phyloP scores from a whole-genome alignment of 2,329 filamentous ascomycete genomes.

The Rhexocercosporidium sp. region DNA sequence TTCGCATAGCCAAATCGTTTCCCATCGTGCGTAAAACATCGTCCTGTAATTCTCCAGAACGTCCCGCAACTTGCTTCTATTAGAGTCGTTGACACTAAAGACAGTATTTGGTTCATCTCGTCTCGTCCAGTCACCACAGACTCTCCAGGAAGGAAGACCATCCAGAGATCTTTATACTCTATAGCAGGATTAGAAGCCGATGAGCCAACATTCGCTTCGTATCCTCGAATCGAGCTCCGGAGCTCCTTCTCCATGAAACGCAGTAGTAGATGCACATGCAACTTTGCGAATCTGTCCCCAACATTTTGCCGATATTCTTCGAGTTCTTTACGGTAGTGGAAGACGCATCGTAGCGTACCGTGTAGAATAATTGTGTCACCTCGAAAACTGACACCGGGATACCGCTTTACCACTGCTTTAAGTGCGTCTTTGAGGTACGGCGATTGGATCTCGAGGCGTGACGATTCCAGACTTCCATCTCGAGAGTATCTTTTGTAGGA shows the following conservation, averaged over 20 bases:
- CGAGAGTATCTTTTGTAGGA: not conserved
- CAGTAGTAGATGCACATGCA: slow-evolving; percentile 19
- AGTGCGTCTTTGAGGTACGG: slow-evolving; percentile 21
- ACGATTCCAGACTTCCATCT: slow-evolving; percentile 4
- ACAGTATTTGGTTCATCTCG: slow-evolving; percentile 5
- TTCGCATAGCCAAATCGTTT: not conserved
- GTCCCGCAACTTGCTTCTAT: not conserved
- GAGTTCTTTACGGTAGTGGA: slow-evolving; percentile 25
- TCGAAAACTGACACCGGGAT: slow-evolving; percentile 20
- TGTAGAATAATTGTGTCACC: slow-evolving; percentile 13
- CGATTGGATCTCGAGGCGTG: slow-evolving; percentile 20
- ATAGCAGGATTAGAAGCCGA: slow-evolving; percentile 5
- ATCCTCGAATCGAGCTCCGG: not conserved
- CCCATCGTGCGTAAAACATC: not conserved
- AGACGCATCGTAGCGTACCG: slow-evolving; percentile 15
- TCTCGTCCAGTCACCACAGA: slow-evolving; percentile 4
- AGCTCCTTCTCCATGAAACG: slow-evolving; percentile 16
- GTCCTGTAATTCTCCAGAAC: not conserved
- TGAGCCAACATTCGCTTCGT: slow-evolving; percentile 1
- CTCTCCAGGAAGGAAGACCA: slow-evolving; percentile 21
- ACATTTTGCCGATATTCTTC: slow-evolving; percentile 17
- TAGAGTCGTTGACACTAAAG: not conserved
- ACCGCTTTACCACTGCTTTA: slow-evolving; percentile 16
- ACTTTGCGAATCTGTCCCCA: not conserved
- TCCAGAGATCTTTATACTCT: slow-evolving; percentile 23